Conservation (phyloP, 75 land plant species). For the Pinus taeda region DNA sequence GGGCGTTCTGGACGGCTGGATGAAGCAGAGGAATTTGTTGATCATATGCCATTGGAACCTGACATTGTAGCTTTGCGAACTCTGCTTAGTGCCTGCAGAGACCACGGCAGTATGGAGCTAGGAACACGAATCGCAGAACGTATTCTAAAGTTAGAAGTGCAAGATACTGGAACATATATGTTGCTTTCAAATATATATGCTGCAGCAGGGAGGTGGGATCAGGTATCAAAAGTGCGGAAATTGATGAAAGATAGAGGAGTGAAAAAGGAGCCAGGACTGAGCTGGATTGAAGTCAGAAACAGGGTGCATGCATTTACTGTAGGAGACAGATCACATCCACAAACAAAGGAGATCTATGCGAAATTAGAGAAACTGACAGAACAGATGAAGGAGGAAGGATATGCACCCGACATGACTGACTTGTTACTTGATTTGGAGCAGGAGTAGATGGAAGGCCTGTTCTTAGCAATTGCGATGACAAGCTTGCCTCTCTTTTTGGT, state of each 20-base stretch:
- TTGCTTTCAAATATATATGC: conserved; percentile 62
- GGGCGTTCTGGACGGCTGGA: conserved; percentile 36
- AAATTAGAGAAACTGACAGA: conserved; percentile 25
- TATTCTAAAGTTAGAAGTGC: conserved; percentile 44
- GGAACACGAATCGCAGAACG: conserved; percentile 41
- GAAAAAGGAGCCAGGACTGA: conserved; percentile 49
- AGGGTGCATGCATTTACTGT: conserved; percentile 49
- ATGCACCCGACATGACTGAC: neutral
- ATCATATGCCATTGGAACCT: conserved; percentile 47
- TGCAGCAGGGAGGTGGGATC: conserved; percentile 28
- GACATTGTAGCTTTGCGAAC: conserved; percentile 50
- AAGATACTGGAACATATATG: conserved; percentile 57
- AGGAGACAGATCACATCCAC: conserved; percentile 56
- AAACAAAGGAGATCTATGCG: conserved; percentile 22
- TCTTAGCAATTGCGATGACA: too few species aligned
- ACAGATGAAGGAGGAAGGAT: conserved; percentile 30
- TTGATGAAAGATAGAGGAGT: conserved; percentile 52
- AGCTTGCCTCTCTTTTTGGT: too few species aligned
- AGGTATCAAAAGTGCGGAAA: conserved; percentile 39
- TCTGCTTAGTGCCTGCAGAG: conserved; percentile 49
- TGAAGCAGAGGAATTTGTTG: conserved; percentile 44
- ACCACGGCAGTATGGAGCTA: conserved; percentile 31
- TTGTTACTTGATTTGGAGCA: too few species aligned
- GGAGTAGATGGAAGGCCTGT: too few species aligned
- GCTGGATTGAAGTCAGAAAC: conserved; percentile 43